Percentiles rank a stretch among this genome's conserved stretches.
Evolutionary conservation across 225 moss, liverwort and hornwort genomes (phyloP).

Genomic region (Pseudisothecium myosuroides): DNA sequence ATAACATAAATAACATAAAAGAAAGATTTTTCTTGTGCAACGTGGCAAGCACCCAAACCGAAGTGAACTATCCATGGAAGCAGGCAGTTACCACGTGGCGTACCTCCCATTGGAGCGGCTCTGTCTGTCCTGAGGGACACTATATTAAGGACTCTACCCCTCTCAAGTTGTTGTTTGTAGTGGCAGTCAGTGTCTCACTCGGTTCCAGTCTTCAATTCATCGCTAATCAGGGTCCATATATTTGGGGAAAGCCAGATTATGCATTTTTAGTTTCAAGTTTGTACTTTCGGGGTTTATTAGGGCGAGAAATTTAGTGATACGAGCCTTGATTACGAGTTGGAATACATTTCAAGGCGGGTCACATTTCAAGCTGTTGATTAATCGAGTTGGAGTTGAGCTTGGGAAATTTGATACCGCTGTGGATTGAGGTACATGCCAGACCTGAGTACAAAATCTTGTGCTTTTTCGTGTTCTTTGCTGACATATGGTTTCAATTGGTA

Average conservation of each 20-base stretch:
- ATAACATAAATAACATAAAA: not conserved
- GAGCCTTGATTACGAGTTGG: not conserved
- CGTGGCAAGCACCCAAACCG: not conserved
- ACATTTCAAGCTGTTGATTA: not conserved
- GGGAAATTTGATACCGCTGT: not conserved
- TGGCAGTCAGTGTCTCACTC: not conserved
- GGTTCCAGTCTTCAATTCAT: not conserved
- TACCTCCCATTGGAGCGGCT: not conserved
- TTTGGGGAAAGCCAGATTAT: not conserved
- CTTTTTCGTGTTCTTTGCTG: not conserved
- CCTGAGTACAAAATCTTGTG: not conserved
- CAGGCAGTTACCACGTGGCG: not conserved
- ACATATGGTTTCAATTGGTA: not conserved
- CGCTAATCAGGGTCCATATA: not conserved
- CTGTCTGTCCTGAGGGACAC: not conserved
- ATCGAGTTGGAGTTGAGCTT: not conserved
- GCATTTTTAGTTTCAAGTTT: not conserved
- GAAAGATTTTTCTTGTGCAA: not conserved
- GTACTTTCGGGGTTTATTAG: not conserved
- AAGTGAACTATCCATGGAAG: too few relatives aligned
- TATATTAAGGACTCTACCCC: not conserved
- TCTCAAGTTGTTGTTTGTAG: not conserved
- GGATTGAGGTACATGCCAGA: not conserved
- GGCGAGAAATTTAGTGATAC: not conserved
- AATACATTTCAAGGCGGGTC: not conserved